Base-by-base conservation (phyloP, 345 rosid species). In the Camelina hispida region DNA sequence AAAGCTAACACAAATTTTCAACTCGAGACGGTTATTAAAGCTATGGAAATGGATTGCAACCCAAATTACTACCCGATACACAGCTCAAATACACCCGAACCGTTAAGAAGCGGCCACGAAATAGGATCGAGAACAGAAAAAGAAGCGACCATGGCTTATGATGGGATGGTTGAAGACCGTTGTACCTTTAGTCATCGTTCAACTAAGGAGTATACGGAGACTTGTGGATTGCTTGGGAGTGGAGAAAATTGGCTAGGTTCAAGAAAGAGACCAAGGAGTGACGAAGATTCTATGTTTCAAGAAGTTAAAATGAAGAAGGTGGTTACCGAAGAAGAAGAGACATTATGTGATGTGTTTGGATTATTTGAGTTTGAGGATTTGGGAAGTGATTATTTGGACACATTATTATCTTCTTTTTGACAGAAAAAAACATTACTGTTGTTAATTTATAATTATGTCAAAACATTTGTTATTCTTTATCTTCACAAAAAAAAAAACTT, bases 1-100 rank as follows among this genome's bases (percentile, higher is more conserved):
- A 89, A 84, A 60, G 89, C 96, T 25, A 73, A 73, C 73, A 91
- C 93, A 2, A 91, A 91, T 70, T 93, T 93, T 81, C 90, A 94
- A 8, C 56, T 81, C 7, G 89, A 87, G 38, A 75, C 77, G 1
- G 89, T 87, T 65, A 69, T 83, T 1, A 80, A 80, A 81, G 87
- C 85, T 22, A 71, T 80, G 78, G 81, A 47, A 40, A 62, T 53
- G 65, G 87, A 84, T 8, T 15, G 34, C 47, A 8, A 20, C 3
- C 22, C 47, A 32, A 68, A 52, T 17, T 74, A 66, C 71, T 44
- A 62, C 52, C 59, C 43, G 62, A 62, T 6, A 62, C 59, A 38
- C 62, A 50, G 12, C 17, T 77, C 66, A 50, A 38, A 25, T 28
- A 71, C 48, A 17, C 46, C 59, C 10, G 17, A 46, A 1, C 11